Conservation (phyloP, 2,329 filamentous ascomycete species). For the Apiospora phragmitis region DNA sequence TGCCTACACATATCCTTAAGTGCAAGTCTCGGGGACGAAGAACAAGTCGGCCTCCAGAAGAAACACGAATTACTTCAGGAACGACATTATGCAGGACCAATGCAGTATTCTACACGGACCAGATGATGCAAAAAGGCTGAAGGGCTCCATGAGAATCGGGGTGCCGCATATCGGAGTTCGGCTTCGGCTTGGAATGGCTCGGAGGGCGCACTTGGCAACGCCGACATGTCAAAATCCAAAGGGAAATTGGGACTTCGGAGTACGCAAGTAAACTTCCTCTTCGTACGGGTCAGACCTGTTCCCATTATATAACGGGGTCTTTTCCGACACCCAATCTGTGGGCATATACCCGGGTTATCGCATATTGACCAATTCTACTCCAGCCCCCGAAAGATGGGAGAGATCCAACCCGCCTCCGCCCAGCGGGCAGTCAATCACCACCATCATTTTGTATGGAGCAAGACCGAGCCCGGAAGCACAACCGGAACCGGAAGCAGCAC, state of each 20-base stretch:
- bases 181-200: neutral
- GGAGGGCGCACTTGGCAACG: neutral
- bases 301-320: neutral
- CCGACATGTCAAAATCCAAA: neutral
- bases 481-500: neutral
- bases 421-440: neutral
- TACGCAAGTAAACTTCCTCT: neutral
- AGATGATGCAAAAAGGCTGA: accelerated
- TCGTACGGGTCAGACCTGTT: neutral
- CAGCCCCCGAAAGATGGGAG: neutral
- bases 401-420: neutral
- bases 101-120: neutral
- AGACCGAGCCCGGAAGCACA: neutral
- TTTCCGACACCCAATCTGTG: neutral
- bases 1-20: too few relatives aligned
- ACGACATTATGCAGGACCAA: neutral
- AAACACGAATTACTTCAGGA: too few relatives aligned
- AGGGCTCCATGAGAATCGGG: neutral
- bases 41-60: too few relatives aligned
- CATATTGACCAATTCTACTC: too few relatives aligned
- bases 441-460: neutral
- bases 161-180: neutral
- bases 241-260: neutral
- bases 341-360: too few relatives aligned
- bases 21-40: too few relatives aligned